A percentile compares a stretch with the other conserved stretches of the same genome.
phyloP scores from a whole-genome alignment of 768 basidiomycete genomes.

The Rhodotorula kratochvilovae region DNA sequence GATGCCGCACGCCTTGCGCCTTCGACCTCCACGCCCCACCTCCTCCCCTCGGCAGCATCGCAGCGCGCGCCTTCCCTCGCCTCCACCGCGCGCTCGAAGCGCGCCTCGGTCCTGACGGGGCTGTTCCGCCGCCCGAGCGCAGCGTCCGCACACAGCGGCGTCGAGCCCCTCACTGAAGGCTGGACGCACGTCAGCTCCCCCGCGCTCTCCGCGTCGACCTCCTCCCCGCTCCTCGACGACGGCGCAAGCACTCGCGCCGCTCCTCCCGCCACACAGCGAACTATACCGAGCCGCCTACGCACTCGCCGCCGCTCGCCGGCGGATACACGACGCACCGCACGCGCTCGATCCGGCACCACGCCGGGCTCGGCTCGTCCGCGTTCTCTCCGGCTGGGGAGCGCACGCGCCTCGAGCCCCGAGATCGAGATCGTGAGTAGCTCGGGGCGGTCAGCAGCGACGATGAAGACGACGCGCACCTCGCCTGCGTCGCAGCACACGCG shows the following conservation, averaged over 20 bases:
- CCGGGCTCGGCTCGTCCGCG: constrained; percentile 12
- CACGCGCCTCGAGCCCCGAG: background rate
- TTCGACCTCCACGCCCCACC: too few species aligned
- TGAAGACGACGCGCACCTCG: background rate
- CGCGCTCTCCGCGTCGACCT: too few species aligned
- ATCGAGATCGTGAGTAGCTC: background rate
- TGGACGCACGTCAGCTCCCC: background rate
- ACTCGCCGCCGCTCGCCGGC: background rate
- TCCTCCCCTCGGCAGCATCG: too few species aligned
- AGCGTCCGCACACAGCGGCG: background rate
- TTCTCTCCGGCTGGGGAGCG: background rate
- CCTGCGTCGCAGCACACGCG: background rate
- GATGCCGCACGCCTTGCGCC: too few species aligned
- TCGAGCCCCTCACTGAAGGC: background rate
- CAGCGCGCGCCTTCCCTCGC: background rate
- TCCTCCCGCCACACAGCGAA: background rate
- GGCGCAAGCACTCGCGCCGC: background rate
- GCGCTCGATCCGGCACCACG: constrained; percentile 20
- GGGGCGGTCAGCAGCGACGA: background rate
- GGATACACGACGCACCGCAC: background rate
- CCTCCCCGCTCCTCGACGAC: background rate
- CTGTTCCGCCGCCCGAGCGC: background rate
- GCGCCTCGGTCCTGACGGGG: background rate
- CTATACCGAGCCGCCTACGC: background rate
- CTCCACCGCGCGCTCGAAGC: background rate